Percentiles rank a stretch among this genome's conserved stretches.
Evolutionary conservation across 768 basidiomycete species (phyloP).

Genomic region (Mycena rebaudengoi): DNA sequence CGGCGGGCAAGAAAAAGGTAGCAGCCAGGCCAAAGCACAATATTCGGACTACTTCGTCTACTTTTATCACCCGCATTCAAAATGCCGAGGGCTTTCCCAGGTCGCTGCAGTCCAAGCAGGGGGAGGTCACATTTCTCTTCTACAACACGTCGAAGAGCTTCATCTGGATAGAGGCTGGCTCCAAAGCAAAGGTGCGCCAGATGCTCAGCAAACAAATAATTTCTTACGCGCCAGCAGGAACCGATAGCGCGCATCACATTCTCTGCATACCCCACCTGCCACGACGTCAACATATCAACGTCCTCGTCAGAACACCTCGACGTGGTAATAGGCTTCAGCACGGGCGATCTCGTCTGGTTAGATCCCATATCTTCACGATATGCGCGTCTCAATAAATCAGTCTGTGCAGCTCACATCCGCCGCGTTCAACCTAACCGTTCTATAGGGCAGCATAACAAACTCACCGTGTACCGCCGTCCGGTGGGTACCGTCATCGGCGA

Average conservation of each 20-base stretch:
- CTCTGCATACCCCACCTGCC: conserved; percentile 88
- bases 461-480: conserved; percentile 90
- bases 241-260: conserved; percentile 87
- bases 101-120: conserved; percentile 77
- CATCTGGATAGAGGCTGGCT: conserved; percentile 88
- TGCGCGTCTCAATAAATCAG: conserved; percentile 89
- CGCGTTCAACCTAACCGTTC: conserved; percentile 17
- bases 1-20: conserved; percentile 68
- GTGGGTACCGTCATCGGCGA: conserved; percentile 85
- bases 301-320: conserved; percentile 83
- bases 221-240: conserved; percentile 63
- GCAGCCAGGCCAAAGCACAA: conserved; percentile 86
- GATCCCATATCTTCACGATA: conserved; percentile 86
- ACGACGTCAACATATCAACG: conserved; percentile 85
- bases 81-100: conserved; percentile 79
- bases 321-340: conserved; percentile 89
- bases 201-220: not conserved
- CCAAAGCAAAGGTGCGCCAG: conserved; percentile 76
- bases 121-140: conserved; percentile 87
- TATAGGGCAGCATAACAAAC: conserved; percentile 77
- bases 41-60: conserved; percentile 89
- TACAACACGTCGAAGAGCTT: conserved; percentile 89
- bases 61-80: conserved; percentile 90
- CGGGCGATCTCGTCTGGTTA: conserved; percentile 98
- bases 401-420: conserved; percentile 35